Base-by-base conservation (phyloP, 106 monocot genomes). In the Allium fistulosum region DNA sequence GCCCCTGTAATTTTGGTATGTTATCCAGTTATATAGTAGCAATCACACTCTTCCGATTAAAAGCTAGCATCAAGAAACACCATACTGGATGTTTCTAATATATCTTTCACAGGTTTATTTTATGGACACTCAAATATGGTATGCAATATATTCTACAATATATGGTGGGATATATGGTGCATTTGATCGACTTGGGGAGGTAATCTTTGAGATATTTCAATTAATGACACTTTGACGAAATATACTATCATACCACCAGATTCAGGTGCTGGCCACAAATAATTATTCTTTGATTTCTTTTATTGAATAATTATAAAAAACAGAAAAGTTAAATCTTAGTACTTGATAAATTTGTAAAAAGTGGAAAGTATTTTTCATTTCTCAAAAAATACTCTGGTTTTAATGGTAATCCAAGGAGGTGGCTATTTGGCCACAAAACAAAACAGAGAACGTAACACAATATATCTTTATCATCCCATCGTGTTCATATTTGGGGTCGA, bases 41-140 rank as follows among this genome's bases (percentile, higher is more conserved):
- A 46, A 57, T 22, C 64, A 26, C 11, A 51, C 49, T 53, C 52
- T 67, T 51, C 51, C 18, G 50, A 15, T 17, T 67, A 11, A 53
- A 11, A 67, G 11, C 13, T 51, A 17, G 37, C 37, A 62, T 48
- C 15, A 47, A 46, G 63, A 63, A 17, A 49, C 4, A 46, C 57
- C 47, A 53, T 10, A 10, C 37, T 0, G 5, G 58, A 50, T 7
- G 8, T 80, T 71, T 22, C 55, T 56, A 22, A 26, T 9, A 45
- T 67, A 12, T 46, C 28, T 50, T 72, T 66, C 77, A n/a, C 72
- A 99, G 99, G 90, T 93, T 48, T 99, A 90, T 74, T 99, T 87
- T 75, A 99, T 93, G 99, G 99, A 99, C 59, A 99, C 99, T 63
- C 93, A 99, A 65, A 99, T 99, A 68, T 99, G 99, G 99, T 99